Percentiles rank a stretch among this genome's conserved stretches.
phyloP scores from a whole-genome alignment of 176 grass and related monocot species.

The Oryza officinalis region DNA sequence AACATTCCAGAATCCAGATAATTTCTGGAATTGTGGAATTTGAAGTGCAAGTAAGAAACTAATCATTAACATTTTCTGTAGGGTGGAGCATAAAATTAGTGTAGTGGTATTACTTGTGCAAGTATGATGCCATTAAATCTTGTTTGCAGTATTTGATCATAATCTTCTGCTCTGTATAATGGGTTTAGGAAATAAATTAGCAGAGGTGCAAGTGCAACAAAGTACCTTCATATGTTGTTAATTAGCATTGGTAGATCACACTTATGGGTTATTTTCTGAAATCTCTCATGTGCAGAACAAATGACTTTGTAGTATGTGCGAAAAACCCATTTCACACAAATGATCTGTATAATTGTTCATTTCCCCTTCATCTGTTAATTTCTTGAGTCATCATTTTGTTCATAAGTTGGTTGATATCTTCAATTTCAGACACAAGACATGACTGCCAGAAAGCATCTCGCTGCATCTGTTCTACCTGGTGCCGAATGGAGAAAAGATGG shows the following conservation, averaged over 20 bases:
- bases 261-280: not conserved
- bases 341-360: not conserved
- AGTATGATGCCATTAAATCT: not conserved
- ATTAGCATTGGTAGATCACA: not conserved
- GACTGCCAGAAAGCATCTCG: conserved; percentile 41
- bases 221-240: not conserved
- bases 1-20: not conserved
- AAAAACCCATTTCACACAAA: not conserved
- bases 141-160: not conserved
- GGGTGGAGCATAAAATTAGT: not conserved
- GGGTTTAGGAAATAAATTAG: not conserved
- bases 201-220: not conserved
- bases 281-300: not conserved
- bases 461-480: conserved; percentile 48
- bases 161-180: not conserved
- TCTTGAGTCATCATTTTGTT: conserved; percentile 4
- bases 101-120: not conserved
- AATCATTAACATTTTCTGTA: not conserved
- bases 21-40: not conserved
- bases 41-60: not conserved
- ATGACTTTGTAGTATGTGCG: not conserved
- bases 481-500: conserved; percentile 47
- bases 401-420: not conserved
- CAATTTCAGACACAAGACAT: conserved; percentile 47
- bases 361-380: not conserved